Evolutionary conservation across 106 monocot species (phyloP), one percentile per base, ranked within the genome.

Genomic region (Posidonia australis): DNA sequence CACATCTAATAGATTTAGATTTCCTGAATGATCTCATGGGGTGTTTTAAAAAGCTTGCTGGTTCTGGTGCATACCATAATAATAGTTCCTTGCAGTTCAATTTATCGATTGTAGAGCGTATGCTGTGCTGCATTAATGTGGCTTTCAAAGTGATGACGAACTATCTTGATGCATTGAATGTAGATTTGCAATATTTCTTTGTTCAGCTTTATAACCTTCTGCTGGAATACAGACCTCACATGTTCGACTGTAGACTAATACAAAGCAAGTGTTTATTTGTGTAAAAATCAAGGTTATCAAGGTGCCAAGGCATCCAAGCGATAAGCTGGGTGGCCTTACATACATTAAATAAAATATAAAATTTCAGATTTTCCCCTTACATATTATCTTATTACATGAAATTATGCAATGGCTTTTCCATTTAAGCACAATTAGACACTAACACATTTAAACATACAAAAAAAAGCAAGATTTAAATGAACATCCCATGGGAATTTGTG

Each of bases 101-200:
- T 45, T 68, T 98, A 58, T 75, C 79, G 19, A 82, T 91, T 73
- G 79, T 91, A 47, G 91, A 98, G 76, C 76, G 87, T n/a, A 76
- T 98, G 13, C 98, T 81, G 49, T 98, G 96, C 70, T 98, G 96
- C 76, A 77, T 85, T n/a, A n/a, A n/a, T 47, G 91, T 98, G 23
- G 98, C 91, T 22, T 91, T 98, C 63, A 83, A 76, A 70, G 78
- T 98, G 45, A 85, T 91, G 98, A 91, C 83, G 72, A 98, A 76
- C 65, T 91, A 98, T 78, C 81, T 98, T 36, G 98, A 91, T 71
- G 91, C 98, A 1, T 57, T 98, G 75, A 98, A 91, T 67, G 83
- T 98, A 18, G 98, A 98, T 67, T 76, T 98, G 72, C 91, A 98
- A 46, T 85, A 85, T 46, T 98, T 91, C 63, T 98, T 76, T 76